These are phyloP conservation scores for Hirsutella minnesotensis DNA, from an alignment of 2,329 filamentous ascomycete species.

Conservation along the genomic window DNA sequence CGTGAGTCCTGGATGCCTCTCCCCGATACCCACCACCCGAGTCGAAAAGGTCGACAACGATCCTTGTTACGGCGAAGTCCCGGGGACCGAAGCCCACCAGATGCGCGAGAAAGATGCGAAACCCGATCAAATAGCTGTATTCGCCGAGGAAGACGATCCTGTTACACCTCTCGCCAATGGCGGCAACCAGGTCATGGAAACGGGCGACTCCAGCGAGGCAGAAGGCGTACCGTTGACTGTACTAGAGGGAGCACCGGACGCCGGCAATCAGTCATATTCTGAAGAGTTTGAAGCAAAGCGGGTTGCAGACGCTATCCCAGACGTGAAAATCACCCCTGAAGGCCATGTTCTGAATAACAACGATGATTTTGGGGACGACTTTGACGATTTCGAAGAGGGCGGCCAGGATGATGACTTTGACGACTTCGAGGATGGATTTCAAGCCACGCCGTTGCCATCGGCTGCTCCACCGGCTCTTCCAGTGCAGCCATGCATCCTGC, in stretches of 20 bases:
- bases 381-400: constrained; percentile 52
- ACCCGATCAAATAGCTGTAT: constrained; percentile 47
- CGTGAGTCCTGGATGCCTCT: constrained; percentile 28
- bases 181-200: constrained; percentile 7
- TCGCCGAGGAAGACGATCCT: constrained; percentile 16
- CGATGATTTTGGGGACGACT: constrained; percentile 46
- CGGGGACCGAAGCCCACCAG: constrained; percentile 45
- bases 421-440: constrained; percentile 64
- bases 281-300: constrained; percentile 32
- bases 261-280: constrained; percentile 27
- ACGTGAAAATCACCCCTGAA: constrained; percentile 35
- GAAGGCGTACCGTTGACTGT: constrained; percentile 26
- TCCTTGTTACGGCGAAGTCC: constrained; percentile 45
- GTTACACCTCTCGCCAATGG: constrained; percentile 11
- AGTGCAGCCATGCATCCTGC: constrained; percentile 25
- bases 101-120: constrained; percentile 44
- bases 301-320: constrained; percentile 40
- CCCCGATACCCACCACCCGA: constrained; percentile 45
- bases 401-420: constrained; percentile 46
- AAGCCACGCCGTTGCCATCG: constrained; percentile 23
- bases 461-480: constrained; percentile 19
- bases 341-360: constrained; percentile 23
- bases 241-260: constrained; percentile 38
- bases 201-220: too few species aligned
- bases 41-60: constrained; percentile 45